phyloP scores from a whole-genome alignment of 1,139 yeast species.

The Taphrina pruni region DNA sequence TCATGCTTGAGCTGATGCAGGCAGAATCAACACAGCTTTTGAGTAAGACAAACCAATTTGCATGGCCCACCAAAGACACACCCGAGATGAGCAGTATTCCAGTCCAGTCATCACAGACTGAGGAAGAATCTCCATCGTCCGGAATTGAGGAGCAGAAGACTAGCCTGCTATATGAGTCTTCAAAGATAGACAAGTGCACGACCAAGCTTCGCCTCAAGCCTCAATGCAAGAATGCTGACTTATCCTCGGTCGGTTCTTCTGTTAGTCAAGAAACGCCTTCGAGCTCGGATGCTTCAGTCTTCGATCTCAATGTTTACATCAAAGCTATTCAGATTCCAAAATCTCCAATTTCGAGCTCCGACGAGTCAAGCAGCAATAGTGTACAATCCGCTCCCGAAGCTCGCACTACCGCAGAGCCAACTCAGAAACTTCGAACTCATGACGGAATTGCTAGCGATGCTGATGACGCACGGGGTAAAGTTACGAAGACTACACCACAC shows the following conservation, averaged over 20 bases:
- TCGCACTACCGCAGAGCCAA: not conserved
- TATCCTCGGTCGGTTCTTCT: not conserved
- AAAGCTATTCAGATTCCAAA: not conserved
- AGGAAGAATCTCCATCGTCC: no score
- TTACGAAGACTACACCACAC: no score
- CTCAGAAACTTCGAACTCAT: no score
- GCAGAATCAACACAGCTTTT: constrained; percentile 1
- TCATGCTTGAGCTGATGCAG: constrained; percentile 6
- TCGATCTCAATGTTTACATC: not conserved
- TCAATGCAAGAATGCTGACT: not conserved
- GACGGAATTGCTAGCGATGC: no score
- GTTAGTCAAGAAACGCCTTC: not conserved
- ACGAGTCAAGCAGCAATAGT: not conserved
- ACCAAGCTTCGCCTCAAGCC: not conserved
- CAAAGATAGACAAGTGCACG: not conserved
- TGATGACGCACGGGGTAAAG: no score
- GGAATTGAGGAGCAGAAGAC: not conserved
- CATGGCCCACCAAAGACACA: not conserved
- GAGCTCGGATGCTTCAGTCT: not conserved
- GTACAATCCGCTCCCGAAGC: not conserved
- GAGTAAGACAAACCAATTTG: not conserved
- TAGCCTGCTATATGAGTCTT: not conserved
- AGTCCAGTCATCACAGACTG: no score
- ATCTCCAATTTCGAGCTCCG: not conserved
- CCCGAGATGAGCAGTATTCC: no score